Base-by-base conservation (phyloP, 805 yeast species). In the Lipomyces mesembrius region DNA sequence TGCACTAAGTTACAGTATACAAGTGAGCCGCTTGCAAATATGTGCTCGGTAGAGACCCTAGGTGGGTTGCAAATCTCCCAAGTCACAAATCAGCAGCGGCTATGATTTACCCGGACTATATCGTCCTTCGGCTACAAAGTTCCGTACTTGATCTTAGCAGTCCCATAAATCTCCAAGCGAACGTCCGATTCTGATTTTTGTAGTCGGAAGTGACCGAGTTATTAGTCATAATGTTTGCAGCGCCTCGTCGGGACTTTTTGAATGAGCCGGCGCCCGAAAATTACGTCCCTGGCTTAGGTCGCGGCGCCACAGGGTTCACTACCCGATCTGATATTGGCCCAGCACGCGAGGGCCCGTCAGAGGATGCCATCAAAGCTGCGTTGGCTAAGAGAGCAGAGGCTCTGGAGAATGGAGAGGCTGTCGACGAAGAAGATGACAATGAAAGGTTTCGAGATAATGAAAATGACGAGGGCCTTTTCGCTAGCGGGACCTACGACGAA, bases 261-360 rank as follows among this genome's bases (percentile, higher is more conserved):
- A 92, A 89, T 74, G 91, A 90, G 79, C 87, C 87, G 68, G 89
- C 98, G 0, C 99, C 99, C 0, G 85, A 89, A 1, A 96, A 96
- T 5, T 94, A 94, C 75, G 84, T 92, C 53, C 89, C 98, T 2
- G 99, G 99, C 32, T 78, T 92, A 7, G 98, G 98, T 0, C 82
- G 99, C 75, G 99, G 99, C 34, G 98, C 98, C 1, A 85, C 91
- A 1, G 98, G 98, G 4, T 93, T 95, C 77, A 87, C 93, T 0
- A 92, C 97, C 0, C 84, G 92, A 66, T 91, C 95, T 0, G 96
- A 89, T 69, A 76, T 89, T 17, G 91, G 91, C 0, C 79, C 82
- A 20, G 82, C 83, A 1, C 66, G 79, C 65, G 70, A 81, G 68
- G 66, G 77, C 63, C 79, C 76, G n/a, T 78, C 77, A 3, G 82